Conservation (phyloP, 1,284 basidiomycete species). For the Cerioporus squamosus region DNA sequence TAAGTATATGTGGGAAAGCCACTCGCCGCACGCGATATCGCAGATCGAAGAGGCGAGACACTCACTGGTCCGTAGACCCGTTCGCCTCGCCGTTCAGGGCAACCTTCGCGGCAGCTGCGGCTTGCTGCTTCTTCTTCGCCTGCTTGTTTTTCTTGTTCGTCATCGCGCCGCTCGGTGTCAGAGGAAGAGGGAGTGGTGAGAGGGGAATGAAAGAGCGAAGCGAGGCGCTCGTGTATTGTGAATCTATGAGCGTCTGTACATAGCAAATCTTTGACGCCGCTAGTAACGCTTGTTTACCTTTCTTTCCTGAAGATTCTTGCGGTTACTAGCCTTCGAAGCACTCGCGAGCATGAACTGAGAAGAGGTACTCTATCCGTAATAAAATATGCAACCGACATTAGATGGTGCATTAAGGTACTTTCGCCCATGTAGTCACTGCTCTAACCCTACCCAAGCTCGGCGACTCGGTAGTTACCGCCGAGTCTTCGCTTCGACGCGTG, state of each 20-base stretch:
- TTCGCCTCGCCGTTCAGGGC: slow-evolving; percentile 20
- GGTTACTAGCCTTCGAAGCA: too few species aligned
- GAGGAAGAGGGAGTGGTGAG: slow-evolving; percentile 2
- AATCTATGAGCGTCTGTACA: background rate
- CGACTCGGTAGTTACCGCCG: background rate
- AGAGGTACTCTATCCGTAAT: slow-evolving; percentile 13
- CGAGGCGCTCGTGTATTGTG: background rate
- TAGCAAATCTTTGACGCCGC: background rate
- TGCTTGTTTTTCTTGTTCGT: slow-evolving; percentile 36
- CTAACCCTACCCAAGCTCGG: background rate
- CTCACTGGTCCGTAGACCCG: slow-evolving; percentile 13
- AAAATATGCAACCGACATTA: slow-evolving; percentile 18
- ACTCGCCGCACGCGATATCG: slow-evolving; percentile 7
- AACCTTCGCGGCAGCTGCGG: slow-evolving; percentile 11
- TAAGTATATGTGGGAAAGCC: slow-evolving; percentile 1
- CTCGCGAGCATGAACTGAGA: background rate
- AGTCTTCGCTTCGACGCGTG: slow-evolving; percentile 16
- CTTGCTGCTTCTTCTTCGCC: slow-evolving; percentile 33
- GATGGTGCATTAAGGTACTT: slow-evolving; percentile 22
- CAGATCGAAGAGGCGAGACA: slow-evolving; percentile 4
- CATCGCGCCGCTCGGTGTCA: slow-evolving; percentile 17
- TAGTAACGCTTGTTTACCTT: background rate
- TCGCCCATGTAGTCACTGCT: background rate
- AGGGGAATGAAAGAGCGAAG: background rate
- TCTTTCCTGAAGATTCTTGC: too few species aligned